Conservation (phyloP, 1,139 yeast genomes). For the Debaryomyces coudertii region DNA sequence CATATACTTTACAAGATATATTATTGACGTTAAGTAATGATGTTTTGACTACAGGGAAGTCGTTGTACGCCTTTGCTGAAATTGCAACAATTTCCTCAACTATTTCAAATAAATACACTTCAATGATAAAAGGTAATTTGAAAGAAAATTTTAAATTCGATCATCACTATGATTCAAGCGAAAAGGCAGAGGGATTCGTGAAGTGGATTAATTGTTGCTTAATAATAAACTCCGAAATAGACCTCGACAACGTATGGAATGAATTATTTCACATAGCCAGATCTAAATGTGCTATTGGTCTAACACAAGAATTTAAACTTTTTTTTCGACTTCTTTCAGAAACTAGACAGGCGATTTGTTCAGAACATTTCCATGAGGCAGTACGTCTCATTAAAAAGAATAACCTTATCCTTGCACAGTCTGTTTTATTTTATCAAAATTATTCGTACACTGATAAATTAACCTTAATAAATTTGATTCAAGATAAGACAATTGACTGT, state of each 20-base stretch:
- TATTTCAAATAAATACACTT: background rate
- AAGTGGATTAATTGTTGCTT: conserved; percentile 21
- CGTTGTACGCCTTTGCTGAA: conserved; percentile 3
- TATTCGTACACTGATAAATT: background rate
- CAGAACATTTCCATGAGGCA: conserved; percentile 24
- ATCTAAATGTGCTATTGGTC: conserved; percentile 16
- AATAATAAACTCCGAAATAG: background rate
- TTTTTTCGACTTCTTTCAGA: conserved; percentile 21
- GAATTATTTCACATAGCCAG: conserved; percentile 24
- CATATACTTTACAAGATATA: background rate
- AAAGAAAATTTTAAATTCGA: conserved; percentile 26
- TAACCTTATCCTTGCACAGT: conserved; percentile 34
- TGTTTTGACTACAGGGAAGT: background rate
- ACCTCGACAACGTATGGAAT: conserved; percentile 18
- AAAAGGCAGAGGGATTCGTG: conserved; percentile 37
- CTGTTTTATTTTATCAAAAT: conserved; percentile 31
- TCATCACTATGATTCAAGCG: conserved; percentile 31
- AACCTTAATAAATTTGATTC: conserved; percentile 1
- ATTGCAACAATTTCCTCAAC: background rate
- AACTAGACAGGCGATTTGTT: conserved; percentile 17
- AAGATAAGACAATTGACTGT: conserved; percentile 21
- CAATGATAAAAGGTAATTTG: background rate
- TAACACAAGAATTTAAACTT: conserved; percentile 25
- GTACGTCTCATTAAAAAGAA: conserved; percentile 31
- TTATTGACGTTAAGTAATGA: background rate